A percentile compares a stretch with the other conserved stretches of the same genome.
Conservation (phyloP, 306 rosid species). For the Fragaria nilgerrensis region DNA sequence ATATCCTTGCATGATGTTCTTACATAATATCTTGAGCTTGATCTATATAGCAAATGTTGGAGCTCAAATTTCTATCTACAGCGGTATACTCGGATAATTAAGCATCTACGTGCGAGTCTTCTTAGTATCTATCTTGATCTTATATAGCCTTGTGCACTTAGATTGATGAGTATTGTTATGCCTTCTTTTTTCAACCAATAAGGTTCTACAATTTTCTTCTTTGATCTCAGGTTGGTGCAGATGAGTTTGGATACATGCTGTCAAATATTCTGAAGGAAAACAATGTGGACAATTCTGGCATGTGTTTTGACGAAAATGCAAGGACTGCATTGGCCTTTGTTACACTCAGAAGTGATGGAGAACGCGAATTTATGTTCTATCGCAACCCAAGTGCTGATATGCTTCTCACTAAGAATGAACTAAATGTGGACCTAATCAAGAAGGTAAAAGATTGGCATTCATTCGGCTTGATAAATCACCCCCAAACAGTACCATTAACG, state of each 20-base stretch:
- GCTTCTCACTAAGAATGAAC: slow-evolving; percentile 73
- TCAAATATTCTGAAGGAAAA: slow-evolving; percentile 64
- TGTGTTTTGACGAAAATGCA: slow-evolving; percentile 63
- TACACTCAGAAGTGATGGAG: slow-evolving; percentile 74
- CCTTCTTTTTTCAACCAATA: neutral
- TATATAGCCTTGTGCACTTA: neutral
- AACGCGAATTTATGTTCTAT: slow-evolving; percentile 77
- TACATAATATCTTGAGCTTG: too few species aligned
- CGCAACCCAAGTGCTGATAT: slow-evolving; percentile 88
- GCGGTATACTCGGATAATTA: neutral
- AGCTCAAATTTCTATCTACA: neutral
- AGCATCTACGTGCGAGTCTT: neutral
- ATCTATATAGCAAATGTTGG: neutral
- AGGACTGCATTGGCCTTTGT: slow-evolving; percentile 85
- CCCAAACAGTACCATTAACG: slow-evolving; percentile 14
- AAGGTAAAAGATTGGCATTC: slow-evolving; percentile 29
- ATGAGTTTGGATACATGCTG: slow-evolving; percentile 80
- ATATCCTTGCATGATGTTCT: neutral
- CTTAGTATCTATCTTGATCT: neutral
- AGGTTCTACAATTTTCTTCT: neutral
- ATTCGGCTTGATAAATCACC: neutral
- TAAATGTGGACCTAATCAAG: slow-evolving; percentile 46
- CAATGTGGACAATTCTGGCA: slow-evolving; percentile 64
- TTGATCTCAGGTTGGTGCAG: slow-evolving; percentile 65
- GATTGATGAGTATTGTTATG: neutral